Conservation (phyloP, 768 basidiomycete species). For the Phanerochaete carnosa region DNA sequence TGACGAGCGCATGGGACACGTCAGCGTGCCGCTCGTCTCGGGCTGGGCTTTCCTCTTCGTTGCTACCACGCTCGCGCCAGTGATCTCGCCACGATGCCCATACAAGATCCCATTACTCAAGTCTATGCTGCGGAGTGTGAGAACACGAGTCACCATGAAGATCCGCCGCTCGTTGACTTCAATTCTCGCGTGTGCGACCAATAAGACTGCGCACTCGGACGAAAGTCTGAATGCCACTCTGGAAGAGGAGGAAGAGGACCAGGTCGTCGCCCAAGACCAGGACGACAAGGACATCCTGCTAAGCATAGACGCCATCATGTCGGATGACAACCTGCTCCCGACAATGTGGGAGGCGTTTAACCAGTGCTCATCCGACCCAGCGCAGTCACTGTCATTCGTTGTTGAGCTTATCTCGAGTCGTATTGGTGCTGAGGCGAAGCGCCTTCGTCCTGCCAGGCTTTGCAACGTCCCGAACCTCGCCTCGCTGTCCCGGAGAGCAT, state of each 20-base stretch:
- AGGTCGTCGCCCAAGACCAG: neutral
- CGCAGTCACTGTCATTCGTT: neutral
- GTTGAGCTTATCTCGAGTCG: neutral
- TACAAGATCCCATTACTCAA: conserved; percentile 7
- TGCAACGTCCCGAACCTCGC: neutral
- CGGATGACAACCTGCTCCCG: neutral
- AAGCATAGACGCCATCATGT: neutral
- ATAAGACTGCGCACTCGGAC: neutral
- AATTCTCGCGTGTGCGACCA: neutral
- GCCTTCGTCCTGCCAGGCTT: neutral
- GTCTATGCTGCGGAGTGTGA: neutral
- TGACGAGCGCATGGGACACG: neutral
- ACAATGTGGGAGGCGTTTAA: neutral
- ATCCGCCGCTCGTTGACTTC: neutral
- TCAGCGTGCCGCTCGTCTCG: neutral
- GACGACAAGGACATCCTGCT: neutral
- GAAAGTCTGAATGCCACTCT: too few species aligned
- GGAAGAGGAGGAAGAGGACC: neutral
- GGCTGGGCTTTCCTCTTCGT: conserved; percentile 2
- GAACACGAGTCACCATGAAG: neutral
- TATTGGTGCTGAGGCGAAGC: neutral
- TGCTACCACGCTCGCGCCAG: neutral
- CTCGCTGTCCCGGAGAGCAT: neutral
- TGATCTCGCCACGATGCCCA: conserved; percentile 7
- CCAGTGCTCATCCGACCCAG: neutral